Evolutionary conservation across 768 basidiomycete species (phyloP), one percentile per base, ranked within the genome.

Genomic region (Mycena indigotica): DNA sequence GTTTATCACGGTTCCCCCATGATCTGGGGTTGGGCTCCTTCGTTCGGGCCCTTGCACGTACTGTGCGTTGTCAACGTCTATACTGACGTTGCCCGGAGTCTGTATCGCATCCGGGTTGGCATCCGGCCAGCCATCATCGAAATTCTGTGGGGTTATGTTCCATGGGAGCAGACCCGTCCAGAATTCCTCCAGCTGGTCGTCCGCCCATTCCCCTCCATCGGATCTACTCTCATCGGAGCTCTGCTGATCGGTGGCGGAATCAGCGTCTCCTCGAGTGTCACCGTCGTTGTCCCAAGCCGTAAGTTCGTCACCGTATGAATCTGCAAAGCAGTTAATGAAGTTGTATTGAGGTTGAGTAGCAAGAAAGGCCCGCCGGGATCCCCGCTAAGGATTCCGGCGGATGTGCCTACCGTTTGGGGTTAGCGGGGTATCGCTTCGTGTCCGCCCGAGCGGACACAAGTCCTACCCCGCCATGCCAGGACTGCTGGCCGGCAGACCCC

Each of bases 401-500:
- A 10, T 10, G 10, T 38, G 35, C 35, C 35, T 38, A 38, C 35
- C n/a, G 35, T 38, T 10, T 10, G 35, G 35, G 35, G 35, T 38
- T 38, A n/a, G 35, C n/a, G 10, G 35, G n/a, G 35, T 10, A 38
- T 38, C 12, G 10, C n/a, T n/a, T 10, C 10, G 12, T 10, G 10
- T 10, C 35, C 10, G n/a, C 35, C 12, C 35, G 35, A n/a, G 35
- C n/a, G 35, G 12, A n/a, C 35, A 10, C 12, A 10, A 10, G 10
- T n/a, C 35, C 35, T 10, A 38, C 35, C 35, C n/a, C 26, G 35
- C 48, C 56, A 51, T 46, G 56, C 56, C 50, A 57, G 56, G 56
- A 52, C 50, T 57, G 56, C 56, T 57, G 56, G 56, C 56, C 50
- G 28, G 56, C 56, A 44, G 56, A 57, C 56, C 56, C 56, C 56